Evolutionary conservation across 192 early-diverging fungal species (phyloP), one percentile per base, ranked within the genome.

Genomic region (Phycomyces blakesleeanus): DNA sequence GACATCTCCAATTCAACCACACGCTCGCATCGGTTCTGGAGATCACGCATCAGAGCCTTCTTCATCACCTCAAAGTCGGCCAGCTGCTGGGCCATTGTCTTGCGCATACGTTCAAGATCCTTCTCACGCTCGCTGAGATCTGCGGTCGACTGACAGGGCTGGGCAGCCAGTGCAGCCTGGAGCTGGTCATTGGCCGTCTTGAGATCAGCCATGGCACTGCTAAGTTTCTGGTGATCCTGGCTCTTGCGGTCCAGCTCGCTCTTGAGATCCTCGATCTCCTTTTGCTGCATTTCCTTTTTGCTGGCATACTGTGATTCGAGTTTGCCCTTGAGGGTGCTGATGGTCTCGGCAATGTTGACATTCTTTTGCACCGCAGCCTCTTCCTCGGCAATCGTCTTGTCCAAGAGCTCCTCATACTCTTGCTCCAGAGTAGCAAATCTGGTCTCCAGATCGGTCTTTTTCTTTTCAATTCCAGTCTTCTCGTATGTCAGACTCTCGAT

Each of bases 21-120:
- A 85, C 93, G 92, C 74, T 99, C 96, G 78, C 95, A 97, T 44
- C 96, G 89, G 79, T 94, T 91, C 77, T 97, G 93, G 47, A 99
- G 86, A 72, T 98, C 96, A 38, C 91, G 89, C 95, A 98, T 96
- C 65, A 99, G 80, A 42, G 91, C 92, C 86, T 98, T 95, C 79
- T 96, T 96, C 94, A 97, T 97, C 60, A 88, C 87, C 64, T 99
- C 97, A 78, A 96, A 98, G 59, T 99, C 96, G 20, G 87, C 77
- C 56, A 97, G 83, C 51, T 76, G 68, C 25, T 76, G 59, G 22
- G 74, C 69, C 74, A 76, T 76, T 12, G 65, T 70, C 55, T 76
- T 76, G 51, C 88, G 78, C 73, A 95, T 88, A 52, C 85, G 76
- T 57, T 92, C 91, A 69, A 92, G 77, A 51, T 93, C 90, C 55